Base-by-base conservation (phyloP, 805 yeast species). In the Candida hungchunana region DNA sequence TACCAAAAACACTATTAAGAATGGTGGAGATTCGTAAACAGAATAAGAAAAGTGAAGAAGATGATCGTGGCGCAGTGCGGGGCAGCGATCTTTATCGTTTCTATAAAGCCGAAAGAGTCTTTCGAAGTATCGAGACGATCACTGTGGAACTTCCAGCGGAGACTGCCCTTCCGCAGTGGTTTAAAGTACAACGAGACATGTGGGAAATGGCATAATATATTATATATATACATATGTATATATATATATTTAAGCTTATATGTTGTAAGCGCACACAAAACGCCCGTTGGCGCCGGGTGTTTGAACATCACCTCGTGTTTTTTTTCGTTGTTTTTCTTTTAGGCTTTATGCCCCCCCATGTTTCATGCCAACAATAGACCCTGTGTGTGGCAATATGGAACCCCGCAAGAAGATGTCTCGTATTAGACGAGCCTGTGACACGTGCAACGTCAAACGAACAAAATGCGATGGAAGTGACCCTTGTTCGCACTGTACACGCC, bases 91-190 rank as follows among this genome's bases (percentile, higher is more conserved):
- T n/a, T n/a, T 32, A 42, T 29, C 32, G 20, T 12, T 55, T 53
- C 28, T 55, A 55, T 30, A 19, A 39, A 10, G 37, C 56, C 3
- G 43, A 37, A 4, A 33, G 39, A 1, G 35, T 33, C 6, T 51
- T 50, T 35, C 40, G 39, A 21, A 29, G 42, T 7, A 47, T 46
- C 8, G 50, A 46, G 2, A 14, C 37, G 3, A 48, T 54, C 14
- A 35, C 37, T 15, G 46, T 66, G 7, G 49, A 49, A 13, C 47
- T 66, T 6, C 95, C 95, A 0, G 62, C 69, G 7, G 87, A 79
- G 33, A 59, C 66, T 10, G 64, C 69, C 26, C 63, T 87, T n/a
- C 95, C 95, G 0, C 63, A 55, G 2, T 87, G 96, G 96, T 84
- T 85, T 48, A 64, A 64, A 15, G 57, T 62, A 20, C 83, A 82